A percentile compares a stretch with the other conserved stretches of the same genome.
phyloP scores from a whole-genome alignment of 192 early-diverging fungal genomes.

The Helicostylum pulchrum region DNA sequence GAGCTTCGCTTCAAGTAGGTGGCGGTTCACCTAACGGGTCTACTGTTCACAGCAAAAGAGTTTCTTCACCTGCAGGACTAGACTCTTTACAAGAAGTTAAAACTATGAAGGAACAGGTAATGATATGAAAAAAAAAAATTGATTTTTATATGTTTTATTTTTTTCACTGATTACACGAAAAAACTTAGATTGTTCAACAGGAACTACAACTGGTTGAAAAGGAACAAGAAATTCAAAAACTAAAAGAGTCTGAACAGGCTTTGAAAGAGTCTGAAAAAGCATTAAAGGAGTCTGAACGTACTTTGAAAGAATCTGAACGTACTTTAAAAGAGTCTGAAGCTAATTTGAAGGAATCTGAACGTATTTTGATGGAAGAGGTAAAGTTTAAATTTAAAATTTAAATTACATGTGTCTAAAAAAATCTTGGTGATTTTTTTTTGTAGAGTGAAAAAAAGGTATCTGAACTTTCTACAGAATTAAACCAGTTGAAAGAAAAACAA shows the following conservation, averaged over 20 bases:
- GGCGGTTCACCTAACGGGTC: background rate
- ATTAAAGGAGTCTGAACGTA: background rate
- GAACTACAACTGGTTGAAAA: constrained; percentile 1
- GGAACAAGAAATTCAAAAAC: constrained; percentile 9
- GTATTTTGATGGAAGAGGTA: background rate
- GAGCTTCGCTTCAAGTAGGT: background rate
- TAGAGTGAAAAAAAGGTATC: too few species aligned
- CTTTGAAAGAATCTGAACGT: background rate
- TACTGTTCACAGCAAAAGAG: background rate
- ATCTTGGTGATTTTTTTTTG: too few species aligned
- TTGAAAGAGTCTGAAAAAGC: background rate
- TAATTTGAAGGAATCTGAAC: background rate
- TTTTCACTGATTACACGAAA: background rate
- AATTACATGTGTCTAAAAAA: too few species aligned
- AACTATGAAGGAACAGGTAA: constrained; percentile 6
- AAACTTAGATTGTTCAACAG: background rate
- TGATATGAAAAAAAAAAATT: too few species aligned
- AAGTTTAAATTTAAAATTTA: background rate
- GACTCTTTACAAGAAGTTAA: constrained; percentile 4
- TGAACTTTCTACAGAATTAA: too few species aligned
- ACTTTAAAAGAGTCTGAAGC: background rate
- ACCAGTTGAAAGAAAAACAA: too few species aligned
- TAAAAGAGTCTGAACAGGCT: constrained; percentile 3
- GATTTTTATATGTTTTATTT: background rate
- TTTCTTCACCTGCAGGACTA: background rate